Base-by-base conservation (phyloP, 257 asterid species). In the Leonotis leonurus region DNA sequence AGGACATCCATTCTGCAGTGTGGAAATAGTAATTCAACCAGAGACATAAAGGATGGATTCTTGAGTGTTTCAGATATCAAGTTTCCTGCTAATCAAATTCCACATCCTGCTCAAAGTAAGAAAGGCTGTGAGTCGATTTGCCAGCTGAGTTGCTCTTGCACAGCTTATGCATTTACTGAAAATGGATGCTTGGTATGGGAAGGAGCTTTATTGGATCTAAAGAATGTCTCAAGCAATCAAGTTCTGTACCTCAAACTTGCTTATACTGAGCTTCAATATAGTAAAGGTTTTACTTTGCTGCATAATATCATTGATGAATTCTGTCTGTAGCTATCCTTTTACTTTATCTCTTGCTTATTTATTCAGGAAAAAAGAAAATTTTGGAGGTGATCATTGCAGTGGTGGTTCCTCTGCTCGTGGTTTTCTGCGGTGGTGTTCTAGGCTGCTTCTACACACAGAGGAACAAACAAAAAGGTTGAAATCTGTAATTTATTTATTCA, bases 1-100 rank as follows among this genome's bases (percentile, higher is more conserved):
- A 73, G 80, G 27, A 80, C 40, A 45, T 9, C 64, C 60, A 55
- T 1, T 20, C 43, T 80, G 70, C 56, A 51, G 36, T 80, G 85
- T 46, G 72, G 46, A 46, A 37, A 52, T 29, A 7, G 43, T 12
- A 25, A 52, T 44, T 40, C 60, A 32, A 20, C 52, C 5, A 35
- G 30, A 35, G 52, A 44, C n/a, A 27, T 64, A 22, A 61, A 49
- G 3, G 62, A 73, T 22, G 68, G 72, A 33, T 80, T 73, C 57
- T 2, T 60, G 43, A 36, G 14, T 10, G 20, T 65, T 45, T 24
- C 72, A 8, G 51, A 21, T 6, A 12, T 74, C 58, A 46, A 32
- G 18, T 45, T 53, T n/a, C 75, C 80, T 35, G 57, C n/a, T 55
- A 9, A 57, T 39, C 29, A 69, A 1, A 43, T 8, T 36, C 9